Evolutionary conservation across 208 protist genomes (phyloP), one percentile per base, ranked within the genome.

Genomic region (Phytomonas serpens): DNA sequence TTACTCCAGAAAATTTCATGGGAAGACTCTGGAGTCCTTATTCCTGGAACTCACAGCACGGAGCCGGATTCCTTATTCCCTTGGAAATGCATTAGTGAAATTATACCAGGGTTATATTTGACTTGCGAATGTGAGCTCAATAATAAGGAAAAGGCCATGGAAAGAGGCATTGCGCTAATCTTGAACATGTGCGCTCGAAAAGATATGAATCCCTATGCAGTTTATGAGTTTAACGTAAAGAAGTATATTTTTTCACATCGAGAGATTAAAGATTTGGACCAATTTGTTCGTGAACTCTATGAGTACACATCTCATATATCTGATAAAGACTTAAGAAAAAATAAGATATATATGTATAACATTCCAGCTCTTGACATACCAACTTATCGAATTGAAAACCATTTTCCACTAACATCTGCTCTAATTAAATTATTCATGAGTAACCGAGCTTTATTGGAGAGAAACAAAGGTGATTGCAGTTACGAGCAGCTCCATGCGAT

Each of bases 21-120:
- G 89, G 68, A 73, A 29, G 52, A 31, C 5, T 32, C 52, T 3
- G 52, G 64, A 5, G 14, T 71, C 14, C 73, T 84, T n/a, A 74
- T 79, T 33, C 73, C 82, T 61, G 74, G 80, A 23, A 74, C 65
- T 0, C 77, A 81, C 37, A 80, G 76, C 38, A 74, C 77, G 42
- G 51, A 74, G 2, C 62, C 75, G 0, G 57, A 82, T 65, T 68
- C 75, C 23, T 19, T 64, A n/a, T 52, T 73, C 2, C 85, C 90
- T 29, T 93, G 85, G 87, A 47, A 84, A 62, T 81, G 77, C 47
- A 36, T 93, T 23, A 93, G 85, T 74, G 85, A 93, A 74, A 76
- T 95, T n/a, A 78, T 90, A 23, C 81, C 88, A 47, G 86, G 90
- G 19, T 68, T 95, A 0, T 91, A 81, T 71, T 69, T 95, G 23